Evolutionary conservation across 177 flowering plant species (phyloP).

Genomic region (Vitis hybrid): DNA sequence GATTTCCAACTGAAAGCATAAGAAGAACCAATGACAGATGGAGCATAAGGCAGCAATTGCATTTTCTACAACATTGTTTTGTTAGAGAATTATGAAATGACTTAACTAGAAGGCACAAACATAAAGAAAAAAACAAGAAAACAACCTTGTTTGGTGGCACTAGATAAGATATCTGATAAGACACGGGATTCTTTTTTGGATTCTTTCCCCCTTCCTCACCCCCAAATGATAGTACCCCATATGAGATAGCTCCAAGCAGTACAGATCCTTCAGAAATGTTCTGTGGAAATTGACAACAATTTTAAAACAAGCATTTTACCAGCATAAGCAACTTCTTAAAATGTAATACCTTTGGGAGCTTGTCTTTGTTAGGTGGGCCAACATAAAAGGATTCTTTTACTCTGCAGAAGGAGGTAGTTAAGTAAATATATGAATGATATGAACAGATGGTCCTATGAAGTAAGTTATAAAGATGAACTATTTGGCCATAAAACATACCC

Average conservation of each 20-base stretch:
- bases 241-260: conserved; percentile 70
- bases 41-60: conserved; percentile 2
- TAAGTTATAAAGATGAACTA: background rate
- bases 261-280: conserved; percentile 74
- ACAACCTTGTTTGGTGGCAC: conserved; percentile 87
- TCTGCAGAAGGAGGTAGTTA: conserved; percentile 29
- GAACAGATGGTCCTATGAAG: background rate
- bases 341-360: conserved; percentile 80
- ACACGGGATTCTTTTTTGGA: conserved; percentile 55
- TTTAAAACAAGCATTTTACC: background rate
- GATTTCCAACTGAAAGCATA: background rate
- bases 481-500: conserved; percentile 51
- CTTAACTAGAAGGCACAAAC: background rate
- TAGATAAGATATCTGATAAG: conserved; percentile 62
- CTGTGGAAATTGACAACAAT: conserved; percentile 37
- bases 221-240: conserved; percentile 54
- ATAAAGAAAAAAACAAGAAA: conserved; percentile 4
- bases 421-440: background rate
- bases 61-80: background rate
- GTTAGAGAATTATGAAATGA: background rate
- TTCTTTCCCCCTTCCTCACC: conserved; percentile 38
- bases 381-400: conserved; percentile 80
- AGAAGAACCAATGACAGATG: background rate
- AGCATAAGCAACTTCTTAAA: conserved; percentile 2
- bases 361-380: conserved; percentile 82